These are phyloP conservation scores for Bauhinia variegata DNA, from an alignment of 306 rosid genomes.

Conservation along the genomic window DNA sequence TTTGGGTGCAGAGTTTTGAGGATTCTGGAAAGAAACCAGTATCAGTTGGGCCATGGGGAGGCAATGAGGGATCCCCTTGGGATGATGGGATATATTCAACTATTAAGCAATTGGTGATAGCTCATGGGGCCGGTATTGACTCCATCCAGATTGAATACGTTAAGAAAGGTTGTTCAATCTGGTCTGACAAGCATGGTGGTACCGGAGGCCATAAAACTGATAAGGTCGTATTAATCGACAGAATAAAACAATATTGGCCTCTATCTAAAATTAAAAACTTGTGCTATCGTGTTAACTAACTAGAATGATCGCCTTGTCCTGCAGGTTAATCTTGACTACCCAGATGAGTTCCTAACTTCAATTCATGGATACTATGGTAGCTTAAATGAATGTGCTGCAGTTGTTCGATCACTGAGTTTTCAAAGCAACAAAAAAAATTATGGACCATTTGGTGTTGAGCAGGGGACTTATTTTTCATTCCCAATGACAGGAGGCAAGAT, in stretches of 20 bases:
- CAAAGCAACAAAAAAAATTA: conserved; percentile 61
- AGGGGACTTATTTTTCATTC: conserved; percentile 64
- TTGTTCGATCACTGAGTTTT: conserved; percentile 60
- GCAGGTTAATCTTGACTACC: conserved; percentile 70
- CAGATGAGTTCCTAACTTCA: conserved; percentile 65
- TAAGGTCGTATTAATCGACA: conserved; percentile 27
- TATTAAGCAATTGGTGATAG: conserved; percentile 71
- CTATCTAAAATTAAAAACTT: background rate
- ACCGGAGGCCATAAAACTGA: conserved; percentile 71
- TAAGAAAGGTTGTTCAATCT: conserved; percentile 52
- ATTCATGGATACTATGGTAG: conserved; percentile 67
- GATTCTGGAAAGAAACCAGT: conserved; percentile 45
- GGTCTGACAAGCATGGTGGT: conserved; percentile 85
- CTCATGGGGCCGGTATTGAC: conserved; percentile 67
- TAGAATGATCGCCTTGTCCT: conserved; percentile 24
- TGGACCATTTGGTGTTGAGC: conserved; percentile 70
- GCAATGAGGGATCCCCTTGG: conserved; percentile 62
- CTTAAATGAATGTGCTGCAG: conserved; percentile 46
- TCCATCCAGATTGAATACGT: conserved; percentile 82
- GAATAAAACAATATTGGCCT: too few species aligned
- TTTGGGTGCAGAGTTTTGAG: conserved; percentile 47
- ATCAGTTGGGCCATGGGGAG: conserved; percentile 81
- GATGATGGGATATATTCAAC: conserved; percentile 69
- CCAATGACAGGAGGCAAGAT: conserved; percentile 63
- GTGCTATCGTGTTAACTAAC: conserved; percentile 16